phyloP scores from a whole-genome alignment of 2,329 filamentous ascomycete genomes.

The Pochonia chlamydosporia region DNA sequence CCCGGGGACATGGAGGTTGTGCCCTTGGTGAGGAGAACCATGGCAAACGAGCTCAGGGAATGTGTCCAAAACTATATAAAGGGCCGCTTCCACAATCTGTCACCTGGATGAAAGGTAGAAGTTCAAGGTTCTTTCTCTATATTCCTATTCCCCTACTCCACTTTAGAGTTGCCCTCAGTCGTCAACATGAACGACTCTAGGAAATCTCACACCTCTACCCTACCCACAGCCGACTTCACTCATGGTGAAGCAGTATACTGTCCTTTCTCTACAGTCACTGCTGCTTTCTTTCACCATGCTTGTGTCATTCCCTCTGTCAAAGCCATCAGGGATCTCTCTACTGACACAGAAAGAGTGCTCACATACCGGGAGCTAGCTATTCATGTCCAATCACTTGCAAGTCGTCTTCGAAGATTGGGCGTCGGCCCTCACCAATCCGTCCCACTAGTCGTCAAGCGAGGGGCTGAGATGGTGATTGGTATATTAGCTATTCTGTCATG shows the following conservation, averaged over 20 bases:
- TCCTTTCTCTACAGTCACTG: slow-evolving; percentile 32
- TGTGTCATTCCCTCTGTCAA: slow-evolving; percentile 27
- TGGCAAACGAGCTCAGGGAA: slow-evolving; percentile 5
- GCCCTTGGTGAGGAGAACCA: slow-evolving; percentile 2
- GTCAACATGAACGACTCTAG: slow-evolving; percentile 10
- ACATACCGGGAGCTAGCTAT: slow-evolving; percentile 40
- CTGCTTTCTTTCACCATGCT: slow-evolving; percentile 33
- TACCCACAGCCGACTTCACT: slow-evolving; percentile 9
- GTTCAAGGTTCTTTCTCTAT: slow-evolving; percentile 4
- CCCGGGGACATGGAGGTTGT: slow-evolving; percentile 3
- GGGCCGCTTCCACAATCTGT: slow-evolving; percentile 6
- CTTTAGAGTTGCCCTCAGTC: slow-evolving; percentile 4
- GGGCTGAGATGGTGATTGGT: slow-evolving; percentile 51
- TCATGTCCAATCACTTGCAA: slow-evolving; percentile 35
- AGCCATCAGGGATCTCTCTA: slow-evolving; percentile 32
- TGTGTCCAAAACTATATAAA: slow-evolving; percentile 13
- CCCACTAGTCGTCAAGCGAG: slow-evolving; percentile 49
- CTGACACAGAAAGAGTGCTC: slow-evolving; percentile 21
- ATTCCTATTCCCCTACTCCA: neutral
- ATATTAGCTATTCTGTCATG: slow-evolving; percentile 51
- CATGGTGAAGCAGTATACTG: slow-evolving; percentile 13
- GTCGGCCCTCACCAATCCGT: slow-evolving; percentile 40
- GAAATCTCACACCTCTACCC: slow-evolving; percentile 5
- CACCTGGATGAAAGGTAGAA: neutral
- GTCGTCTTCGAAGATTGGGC: slow-evolving; percentile 30